phyloP scores from a whole-genome alignment of 495 filamentous ascomycete species.

The Talaromyces stipitatus region DNA sequence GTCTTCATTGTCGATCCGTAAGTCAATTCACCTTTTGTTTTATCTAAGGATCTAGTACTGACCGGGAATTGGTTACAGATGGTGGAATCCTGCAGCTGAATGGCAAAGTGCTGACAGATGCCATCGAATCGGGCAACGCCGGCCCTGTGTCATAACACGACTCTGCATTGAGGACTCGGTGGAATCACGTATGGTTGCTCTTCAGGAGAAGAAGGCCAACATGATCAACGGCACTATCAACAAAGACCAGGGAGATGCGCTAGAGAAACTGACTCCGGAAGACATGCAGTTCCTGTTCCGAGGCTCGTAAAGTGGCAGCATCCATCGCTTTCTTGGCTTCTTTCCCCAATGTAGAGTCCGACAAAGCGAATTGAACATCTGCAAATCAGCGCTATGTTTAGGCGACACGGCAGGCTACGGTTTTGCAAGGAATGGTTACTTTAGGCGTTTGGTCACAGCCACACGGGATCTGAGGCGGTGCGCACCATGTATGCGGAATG shows the following conservation, averaged over 20 bases:
- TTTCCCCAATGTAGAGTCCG: too few relatives aligned
- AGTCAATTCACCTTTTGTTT: slow-evolving; percentile 24
- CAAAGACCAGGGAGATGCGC: slow-evolving; percentile 67
- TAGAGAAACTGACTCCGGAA: slow-evolving; percentile 82
- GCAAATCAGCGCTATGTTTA: not conserved
- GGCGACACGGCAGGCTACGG: not conserved
- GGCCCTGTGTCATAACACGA: slow-evolving; percentile 88
- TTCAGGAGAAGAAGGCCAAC: slow-evolving; percentile 96
- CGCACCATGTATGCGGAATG: not conserved
- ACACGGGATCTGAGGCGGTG: not conserved
- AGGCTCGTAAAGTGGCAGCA: slow-evolving; percentile 32
- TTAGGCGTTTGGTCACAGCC: not conserved
- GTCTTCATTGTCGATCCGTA: slow-evolving; percentile 95
- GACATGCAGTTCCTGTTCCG: slow-evolving; percentile 95
- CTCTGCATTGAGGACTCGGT: slow-evolving; percentile 94
- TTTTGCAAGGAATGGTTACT: not conserved
- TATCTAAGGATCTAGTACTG: slow-evolving; percentile 8
- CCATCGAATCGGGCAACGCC: slow-evolving; percentile 90
- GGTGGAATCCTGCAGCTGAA: slow-evolving; percentile 97
- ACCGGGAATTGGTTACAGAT: slow-evolving; percentile 38
- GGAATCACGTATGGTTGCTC: slow-evolving; percentile 83
- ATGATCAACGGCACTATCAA: slow-evolving; percentile 97
- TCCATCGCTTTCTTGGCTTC: too few relatives aligned
- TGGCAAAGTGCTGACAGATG: slow-evolving; percentile 97
- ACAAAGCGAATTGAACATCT: too few relatives aligned